These are phyloP conservation scores for Thuidium tamariscinum DNA, from an alignment of 225 moss, liverwort and hornwort genomes.

Conservation along the genomic window DNA sequence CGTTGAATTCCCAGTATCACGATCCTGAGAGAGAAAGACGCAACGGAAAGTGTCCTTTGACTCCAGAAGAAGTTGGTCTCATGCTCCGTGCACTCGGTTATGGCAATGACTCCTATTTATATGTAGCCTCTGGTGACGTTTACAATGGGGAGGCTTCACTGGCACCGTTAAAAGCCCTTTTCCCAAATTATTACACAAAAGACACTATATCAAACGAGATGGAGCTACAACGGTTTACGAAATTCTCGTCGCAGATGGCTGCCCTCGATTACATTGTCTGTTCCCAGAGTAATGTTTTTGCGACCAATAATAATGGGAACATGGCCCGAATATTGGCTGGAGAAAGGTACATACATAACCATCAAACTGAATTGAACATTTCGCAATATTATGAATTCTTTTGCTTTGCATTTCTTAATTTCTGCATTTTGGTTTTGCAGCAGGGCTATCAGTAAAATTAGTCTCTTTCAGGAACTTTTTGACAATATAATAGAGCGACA, in stretches of 20 bases:
- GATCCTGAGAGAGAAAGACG: slow-evolving; percentile 76
- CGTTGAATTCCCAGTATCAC: slow-evolving; percentile 38
- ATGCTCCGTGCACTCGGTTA: slow-evolving; percentile 92
- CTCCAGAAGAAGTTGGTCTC: slow-evolving; percentile 81
- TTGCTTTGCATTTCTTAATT: neutral
- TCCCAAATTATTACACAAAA: slow-evolving; percentile 80
- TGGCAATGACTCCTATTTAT: slow-evolving; percentile 65
- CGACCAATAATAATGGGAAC: slow-evolving; percentile 95
- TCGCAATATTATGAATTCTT: neutral
- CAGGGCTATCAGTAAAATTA: neutral
- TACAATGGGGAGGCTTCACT: slow-evolving; percentile 77
- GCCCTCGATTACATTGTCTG: slow-evolving; percentile 99
- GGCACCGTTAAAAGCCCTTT: slow-evolving; percentile 81
- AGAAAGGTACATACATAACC: slow-evolving; percentile 40
- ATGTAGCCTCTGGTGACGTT: slow-evolving; percentile 94
- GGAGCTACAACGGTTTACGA: slow-evolving; percentile 49
- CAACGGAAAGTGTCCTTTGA: slow-evolving; percentile 91
- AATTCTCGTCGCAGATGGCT: slow-evolving; percentile 84
- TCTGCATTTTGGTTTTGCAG: neutral
- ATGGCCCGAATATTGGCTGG: slow-evolving; percentile 97
- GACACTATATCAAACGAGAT: slow-evolving; percentile 35
- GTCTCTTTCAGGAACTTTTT: neutral
- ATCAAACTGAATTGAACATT: neutral
- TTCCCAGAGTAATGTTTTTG: slow-evolving; percentile 91
- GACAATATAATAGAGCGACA: neutral